Evolutionary conservation across 306 rosid species (phyloP).

Genomic region (Prinsepia uniflora): DNA sequence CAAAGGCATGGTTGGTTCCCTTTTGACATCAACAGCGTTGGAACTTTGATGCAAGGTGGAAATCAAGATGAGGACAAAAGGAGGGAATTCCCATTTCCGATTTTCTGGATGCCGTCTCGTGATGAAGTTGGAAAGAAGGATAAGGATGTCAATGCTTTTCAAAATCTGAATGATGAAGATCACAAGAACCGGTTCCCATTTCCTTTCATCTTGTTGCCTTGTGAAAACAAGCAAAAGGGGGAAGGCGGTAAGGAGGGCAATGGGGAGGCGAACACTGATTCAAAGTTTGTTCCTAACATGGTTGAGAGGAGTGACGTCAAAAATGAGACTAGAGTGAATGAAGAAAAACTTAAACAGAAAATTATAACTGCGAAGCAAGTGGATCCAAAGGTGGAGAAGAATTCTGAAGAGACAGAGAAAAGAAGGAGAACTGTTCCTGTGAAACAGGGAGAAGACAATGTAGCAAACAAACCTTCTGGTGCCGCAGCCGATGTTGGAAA

Average conservation of each 20-base stretch:
- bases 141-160: conserved; percentile 16
- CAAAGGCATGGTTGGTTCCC: conserved; percentile 52
- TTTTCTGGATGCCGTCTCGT: conserved; percentile 61
- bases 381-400: conserved; percentile 27
- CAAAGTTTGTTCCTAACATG: conserved; percentile 27
- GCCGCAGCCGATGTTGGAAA: conserved; percentile 1
- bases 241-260: conserved; percentile 25
- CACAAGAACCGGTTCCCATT: conserved; percentile 38
- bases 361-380: conserved; percentile 42
- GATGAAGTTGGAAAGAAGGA: conserved; percentile 36
- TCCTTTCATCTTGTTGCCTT: conserved; percentile 66
- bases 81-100: conserved; percentile 44
- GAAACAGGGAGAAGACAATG: conserved; percentile 24
- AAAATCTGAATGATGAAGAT: conserved; percentile 12
- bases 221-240: conserved; percentile 33
- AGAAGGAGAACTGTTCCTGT: conserved; percentile 21
- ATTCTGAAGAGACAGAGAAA: conserved; percentile 17
- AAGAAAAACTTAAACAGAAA: conserved; percentile 21
- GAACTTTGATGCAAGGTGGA: conserved; percentile 28
- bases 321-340: neutral
- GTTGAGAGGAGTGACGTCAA: conserved; percentile 1
- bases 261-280: conserved; percentile 6
- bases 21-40: conserved; percentile 24
- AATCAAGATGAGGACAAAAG: conserved; percentile 20
- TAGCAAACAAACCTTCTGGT: conserved; percentile 19